Base-by-base conservation (phyloP, 257 asterid genomes). In the Plantago ovata region DNA sequence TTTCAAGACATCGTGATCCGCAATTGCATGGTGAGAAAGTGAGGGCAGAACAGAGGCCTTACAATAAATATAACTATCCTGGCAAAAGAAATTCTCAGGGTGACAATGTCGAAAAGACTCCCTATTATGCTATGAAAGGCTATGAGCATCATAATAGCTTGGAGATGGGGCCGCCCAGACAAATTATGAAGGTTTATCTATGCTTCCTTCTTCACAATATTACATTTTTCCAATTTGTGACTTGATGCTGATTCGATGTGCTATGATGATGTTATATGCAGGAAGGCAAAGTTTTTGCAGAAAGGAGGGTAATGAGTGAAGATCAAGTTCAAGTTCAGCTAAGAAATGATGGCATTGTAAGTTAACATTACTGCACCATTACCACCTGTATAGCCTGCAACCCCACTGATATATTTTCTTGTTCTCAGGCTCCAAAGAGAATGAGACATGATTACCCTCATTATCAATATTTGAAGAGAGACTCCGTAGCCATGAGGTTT, bases 351-450 rank as follows among this genome's bases (percentile, higher is more conserved):
- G 52, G 53, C 8, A 57, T 55, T 39, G 85, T 79, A 65, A 62
- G 81, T 75, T 7, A 56, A 39, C 9, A 16, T 56, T 3, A 39
- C 14, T 38, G 9, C 18, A 9, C 23, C 19, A 7, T 19, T 15
- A 11, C 23, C 13, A 49, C 19, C 33, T 15, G 21, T 21, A 32
- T 20, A 49, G 13, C 1, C 23, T 49, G 22, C 19, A 32, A 49
- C 19, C 19, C 62, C 32, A 14, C 38, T 16, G 39, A 21, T 60
- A 20, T 24, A 22, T 22, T 62, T 48, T 53, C 40, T 64, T 22
- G 19, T 41, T 56, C 16, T 14, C 57, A 82, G 88, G 78, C 78
- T 66, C 79, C 68, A 18, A 81, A 83, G 73, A 70, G 90, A 71
- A 66, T 18, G 20, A 66, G 68, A 70, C 72, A 62, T 59, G 90